Evolutionary conservation across 441 rosid species (phyloP).

Genomic region (Erodium moschatum): DNA sequence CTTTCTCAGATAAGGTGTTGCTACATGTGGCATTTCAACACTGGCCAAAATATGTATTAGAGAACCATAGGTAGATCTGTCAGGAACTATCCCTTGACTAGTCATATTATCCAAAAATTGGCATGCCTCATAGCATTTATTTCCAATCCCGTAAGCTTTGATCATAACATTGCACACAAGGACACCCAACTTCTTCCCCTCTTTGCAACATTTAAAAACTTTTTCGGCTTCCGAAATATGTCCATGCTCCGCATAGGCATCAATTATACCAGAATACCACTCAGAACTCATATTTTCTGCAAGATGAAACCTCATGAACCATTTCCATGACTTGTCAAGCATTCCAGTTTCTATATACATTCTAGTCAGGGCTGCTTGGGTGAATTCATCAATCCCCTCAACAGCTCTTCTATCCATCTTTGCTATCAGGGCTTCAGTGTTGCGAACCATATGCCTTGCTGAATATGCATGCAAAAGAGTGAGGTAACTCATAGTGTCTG

Average conservation of each 20-base stretch:
- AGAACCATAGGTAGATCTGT: constrained; percentile 59
- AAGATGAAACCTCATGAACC: constrained; percentile 73
- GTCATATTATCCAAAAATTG: constrained; percentile 57
- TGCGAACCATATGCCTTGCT: constrained; percentile 58
- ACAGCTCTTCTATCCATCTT: constrained; percentile 60
- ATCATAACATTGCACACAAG: constrained; percentile 72
- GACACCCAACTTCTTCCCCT: constrained; percentile 41
- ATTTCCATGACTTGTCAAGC: constrained; percentile 75
- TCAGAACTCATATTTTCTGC: constrained; percentile 58
- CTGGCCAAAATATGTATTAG: constrained; percentile 59
- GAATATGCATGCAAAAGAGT: constrained; percentile 79
- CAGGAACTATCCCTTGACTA: constrained; percentile 48
- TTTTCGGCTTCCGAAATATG: constrained; percentile 49
- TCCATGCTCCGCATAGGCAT: constrained; percentile 73
- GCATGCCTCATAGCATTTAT: constrained; percentile 52
- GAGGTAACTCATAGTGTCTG: constrained; percentile 51
- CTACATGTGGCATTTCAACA: constrained; percentile 49
- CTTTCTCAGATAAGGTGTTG: constrained; percentile 42
- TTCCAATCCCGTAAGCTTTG: constrained; percentile 68
- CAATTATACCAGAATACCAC: constrained; percentile 77
- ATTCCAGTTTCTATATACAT: constrained; percentile 70
- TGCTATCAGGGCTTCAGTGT: constrained; percentile 52
- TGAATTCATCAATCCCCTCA: constrained; percentile 63
- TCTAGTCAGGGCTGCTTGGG: constrained; percentile 76
- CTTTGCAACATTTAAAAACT: constrained; percentile 49